These are phyloP conservation scores for Macaranga tanarius DNA, from an alignment of 441 rosid species.

Conservation along the genomic window DNA sequence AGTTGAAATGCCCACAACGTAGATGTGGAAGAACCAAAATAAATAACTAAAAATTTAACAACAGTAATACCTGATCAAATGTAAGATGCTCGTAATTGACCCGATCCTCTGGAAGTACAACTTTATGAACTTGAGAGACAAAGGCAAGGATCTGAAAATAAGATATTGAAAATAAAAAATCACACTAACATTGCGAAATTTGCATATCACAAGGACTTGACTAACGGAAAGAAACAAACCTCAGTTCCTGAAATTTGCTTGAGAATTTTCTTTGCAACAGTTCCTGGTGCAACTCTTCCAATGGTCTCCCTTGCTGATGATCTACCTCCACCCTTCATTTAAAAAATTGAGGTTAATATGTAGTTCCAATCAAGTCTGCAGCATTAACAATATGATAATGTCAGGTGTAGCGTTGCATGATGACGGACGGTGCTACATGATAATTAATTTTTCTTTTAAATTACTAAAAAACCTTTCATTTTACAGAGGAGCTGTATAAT, in stretches of 20 bases:
- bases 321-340: slow-evolving; percentile 91
- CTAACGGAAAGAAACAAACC: slow-evolving; percentile 41
- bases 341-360: slow-evolving; percentile 17
- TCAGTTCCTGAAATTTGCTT: slow-evolving; percentile 74
- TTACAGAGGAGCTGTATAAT: too few relatives aligned
- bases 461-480: too few relatives aligned
- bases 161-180: slow-evolving; percentile 1
- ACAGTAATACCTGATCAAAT: slow-evolving; percentile 63
- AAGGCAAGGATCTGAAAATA: slow-evolving; percentile 76
- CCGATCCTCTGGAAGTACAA: slow-evolving; percentile 68
- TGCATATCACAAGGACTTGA: too few relatives aligned
- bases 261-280: slow-evolving; percentile 93
- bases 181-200: too few relatives aligned
- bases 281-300: slow-evolving; percentile 98
- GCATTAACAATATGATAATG: slow-evolving; percentile 2
- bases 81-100: slow-evolving; percentile 66
- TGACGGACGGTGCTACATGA: too few relatives aligned
- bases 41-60: neutral
- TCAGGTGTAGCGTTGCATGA: too few relatives aligned
- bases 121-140: slow-evolving; percentile 90
- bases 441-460: too few relatives aligned
- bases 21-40: neutral
- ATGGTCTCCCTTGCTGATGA: slow-evolving; percentile 99
- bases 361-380: neutral
- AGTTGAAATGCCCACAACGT: too few relatives aligned